phyloP scores from a whole-genome alignment of 2,329 filamentous ascomycete genomes.

The Cladosporium sp. region DNA sequence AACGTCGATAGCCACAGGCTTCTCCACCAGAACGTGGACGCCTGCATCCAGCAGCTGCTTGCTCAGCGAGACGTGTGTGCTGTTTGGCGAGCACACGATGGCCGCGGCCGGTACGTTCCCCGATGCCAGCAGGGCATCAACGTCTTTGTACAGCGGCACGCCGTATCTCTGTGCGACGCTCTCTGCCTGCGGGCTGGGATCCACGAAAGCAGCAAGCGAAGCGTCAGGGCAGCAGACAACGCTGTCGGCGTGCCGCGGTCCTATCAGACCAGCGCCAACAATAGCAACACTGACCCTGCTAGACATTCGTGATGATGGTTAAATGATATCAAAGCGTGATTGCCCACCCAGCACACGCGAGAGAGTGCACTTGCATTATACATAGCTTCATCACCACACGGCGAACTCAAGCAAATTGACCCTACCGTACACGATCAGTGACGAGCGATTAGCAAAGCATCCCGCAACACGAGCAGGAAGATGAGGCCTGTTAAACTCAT shows the following conservation, averaged over 20 bases:
- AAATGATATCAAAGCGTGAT: constrained; percentile 7
- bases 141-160: constrained; percentile 44
- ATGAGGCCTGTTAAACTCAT: constrained; percentile 16
- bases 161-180: constrained; percentile 41
- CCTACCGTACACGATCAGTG: neutral
- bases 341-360: neutral
- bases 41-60: constrained; percentile 51
- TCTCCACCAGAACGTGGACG: constrained; percentile 60
- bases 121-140: constrained; percentile 48
- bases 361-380: constrained; percentile 12
- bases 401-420: constrained; percentile 6
- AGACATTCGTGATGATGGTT: neutral
- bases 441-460: neutral
- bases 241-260: constrained; percentile 53
- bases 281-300: constrained; percentile 42
- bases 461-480: constrained; percentile 6
- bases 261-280: constrained; percentile 53
- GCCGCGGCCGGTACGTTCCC: constrained; percentile 53
- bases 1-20: constrained; percentile 54
- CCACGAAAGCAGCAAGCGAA: constrained; percentile 49
- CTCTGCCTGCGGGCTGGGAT: constrained; percentile 46
- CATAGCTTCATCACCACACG: neutral
- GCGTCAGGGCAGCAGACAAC: constrained; percentile 44
- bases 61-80: constrained; percentile 57
- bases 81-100: constrained; percentile 62